These are phyloP conservation scores for Penicillium hesseltinei DNA, from an alignment of 2,329 filamentous ascomycete genomes.

Conservation along the genomic window DNA sequence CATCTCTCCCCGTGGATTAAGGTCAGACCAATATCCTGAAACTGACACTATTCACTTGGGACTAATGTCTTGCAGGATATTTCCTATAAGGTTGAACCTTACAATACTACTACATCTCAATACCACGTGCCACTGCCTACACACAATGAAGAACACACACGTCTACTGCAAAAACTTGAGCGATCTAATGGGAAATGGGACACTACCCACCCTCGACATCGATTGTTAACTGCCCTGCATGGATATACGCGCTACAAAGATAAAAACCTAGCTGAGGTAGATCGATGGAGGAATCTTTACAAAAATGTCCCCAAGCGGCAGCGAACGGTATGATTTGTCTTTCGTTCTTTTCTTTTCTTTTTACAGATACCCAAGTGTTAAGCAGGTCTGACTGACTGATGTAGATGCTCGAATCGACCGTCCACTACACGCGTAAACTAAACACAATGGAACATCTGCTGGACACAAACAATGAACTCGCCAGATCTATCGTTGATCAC, in stretches of 20 bases:
- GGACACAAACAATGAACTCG: constrained; percentile 47
- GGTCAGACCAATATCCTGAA: neutral
- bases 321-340: constrained; percentile 9
- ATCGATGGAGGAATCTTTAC: constrained; percentile 23
- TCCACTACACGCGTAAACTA: constrained; percentile 59
- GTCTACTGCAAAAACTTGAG: constrained; percentile 18
- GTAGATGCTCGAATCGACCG: constrained; percentile 54
- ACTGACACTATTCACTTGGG: no score
- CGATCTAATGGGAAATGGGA: constrained; percentile 17
- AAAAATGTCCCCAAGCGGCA: constrained; percentile 21
- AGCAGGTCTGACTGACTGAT: neutral
- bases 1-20: neutral
- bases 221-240: constrained; percentile 28
- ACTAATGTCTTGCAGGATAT: neutral
- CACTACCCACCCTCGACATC: constrained; percentile 25
- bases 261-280: constrained; percentile 18
- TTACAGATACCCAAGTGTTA: neutral
- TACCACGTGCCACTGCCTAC: neutral
- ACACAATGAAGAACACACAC: constrained; percentile 11
- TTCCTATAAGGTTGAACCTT: neutral
- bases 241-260: constrained; percentile 27
- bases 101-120: neutral
- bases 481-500: constrained; percentile 46
- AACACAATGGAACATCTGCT: constrained; percentile 46
- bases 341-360: neutral